phyloP scores from a whole-genome alignment of 306 rosid genomes.

The Psophocarpus tetragonolobus region DNA sequence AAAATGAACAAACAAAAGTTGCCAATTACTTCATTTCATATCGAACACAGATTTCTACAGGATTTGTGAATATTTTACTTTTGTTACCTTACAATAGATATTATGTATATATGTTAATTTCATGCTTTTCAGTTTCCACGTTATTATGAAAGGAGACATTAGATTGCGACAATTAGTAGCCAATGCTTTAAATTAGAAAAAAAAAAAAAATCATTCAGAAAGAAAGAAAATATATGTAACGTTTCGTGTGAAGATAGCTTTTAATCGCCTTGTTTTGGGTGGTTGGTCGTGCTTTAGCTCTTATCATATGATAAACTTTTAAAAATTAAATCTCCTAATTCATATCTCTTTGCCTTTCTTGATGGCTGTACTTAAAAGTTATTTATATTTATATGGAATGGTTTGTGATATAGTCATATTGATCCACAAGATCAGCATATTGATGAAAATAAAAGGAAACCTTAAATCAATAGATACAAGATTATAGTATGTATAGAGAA shows the following conservation, averaged over 20 bases:
- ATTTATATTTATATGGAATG: not conserved
- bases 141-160: not conserved
- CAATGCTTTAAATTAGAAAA: not conserved
- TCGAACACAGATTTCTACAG: not conserved
- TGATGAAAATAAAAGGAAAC: too few relatives aligned
- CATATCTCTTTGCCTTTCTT: not conserved
- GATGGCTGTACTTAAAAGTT: not conserved
- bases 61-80: not conserved
- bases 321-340: not conserved
- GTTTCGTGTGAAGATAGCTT: not conserved
- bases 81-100: conserved; percentile 4
- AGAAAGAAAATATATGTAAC: conserved; percentile 6
- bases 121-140: not conserved
- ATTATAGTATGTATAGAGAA: too few relatives aligned
- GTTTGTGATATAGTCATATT: not conserved
- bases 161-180: not conserved
- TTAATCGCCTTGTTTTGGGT: not conserved
- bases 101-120: conserved; percentile 18
- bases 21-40: conserved; percentile 30
- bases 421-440: not conserved
- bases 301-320: not conserved
- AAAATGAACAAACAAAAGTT: conserved; percentile 30
- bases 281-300: not conserved
- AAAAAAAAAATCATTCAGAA: not conserved
- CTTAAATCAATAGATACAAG: too few relatives aligned